Evolutionary conservation across 1,284 basidiomycete genomes (phyloP), one percentile per base, ranked within the genome.

Genomic region (Apiotrichum brassicae): DNA sequence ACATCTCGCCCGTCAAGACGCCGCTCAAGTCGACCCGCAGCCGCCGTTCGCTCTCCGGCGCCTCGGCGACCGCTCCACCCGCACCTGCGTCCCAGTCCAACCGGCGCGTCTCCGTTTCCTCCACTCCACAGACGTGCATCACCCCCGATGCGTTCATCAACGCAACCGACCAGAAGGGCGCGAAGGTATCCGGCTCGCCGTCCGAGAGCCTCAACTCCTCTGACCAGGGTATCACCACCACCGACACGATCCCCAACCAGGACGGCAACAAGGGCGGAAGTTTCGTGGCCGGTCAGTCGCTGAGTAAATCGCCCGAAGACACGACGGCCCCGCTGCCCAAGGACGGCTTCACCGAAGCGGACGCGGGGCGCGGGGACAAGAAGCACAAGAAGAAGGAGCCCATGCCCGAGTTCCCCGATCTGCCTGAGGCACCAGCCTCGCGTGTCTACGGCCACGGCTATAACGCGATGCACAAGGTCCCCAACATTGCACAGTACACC

Each of bases 401-500:
- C 19, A 19, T 36, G 6, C 53, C 62, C 25, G 49, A 61, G n/a
- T 61, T 65, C 39, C 67, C 69, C 1, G 49, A 56, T 3, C 58
- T 72, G 7, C 69, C 71, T 11, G 53, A 56, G 12, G 72, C 70
- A 0, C 72, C 72, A 1, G 66, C 72, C 6, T 63, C 70, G 13
- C 57, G 60, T 26, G 54, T 62, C 28, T 41, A 66, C 44, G 70
- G 71, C 13, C 58, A 66, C 39, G 70, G 70, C 9, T 74, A 68
- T 51, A 63, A 60, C 0, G 49, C 55, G 34, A 47, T 57, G 43
- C 63, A 74, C 53, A 71, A 70, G 19, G 68, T 76, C 16, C 76
- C 76, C 5, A 77, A 73, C 20, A 71, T 75, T 26, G 63, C 70
- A 43, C 49, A 58, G 9, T 76, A 74, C 57, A 55, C 63, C 22